Evolutionary conservation across 257 asterid species (phyloP).

Genomic region (Prunella vulgaris): DNA sequence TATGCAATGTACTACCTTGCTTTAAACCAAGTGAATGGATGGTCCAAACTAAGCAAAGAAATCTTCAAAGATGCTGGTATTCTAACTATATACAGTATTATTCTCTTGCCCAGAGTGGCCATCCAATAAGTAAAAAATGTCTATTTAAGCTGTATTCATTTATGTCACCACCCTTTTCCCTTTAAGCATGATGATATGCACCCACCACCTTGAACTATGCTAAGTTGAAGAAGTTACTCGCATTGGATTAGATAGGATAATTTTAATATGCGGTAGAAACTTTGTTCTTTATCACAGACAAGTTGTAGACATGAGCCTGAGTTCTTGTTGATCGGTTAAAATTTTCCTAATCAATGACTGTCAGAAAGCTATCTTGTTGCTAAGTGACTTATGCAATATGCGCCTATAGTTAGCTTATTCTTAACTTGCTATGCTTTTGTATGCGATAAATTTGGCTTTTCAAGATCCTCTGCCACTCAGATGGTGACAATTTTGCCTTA

Average conservation of each 20-base stretch:
- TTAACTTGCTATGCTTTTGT: conserved; percentile 4
- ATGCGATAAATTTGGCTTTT: conserved; percentile 5
- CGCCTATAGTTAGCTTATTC: neutral
- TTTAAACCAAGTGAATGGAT: neutral
- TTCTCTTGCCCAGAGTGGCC: neutral
- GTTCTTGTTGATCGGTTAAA: neutral
- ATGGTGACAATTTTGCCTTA: conserved; percentile 20
- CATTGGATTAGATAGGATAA: neutral
- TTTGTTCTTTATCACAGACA: neutral
- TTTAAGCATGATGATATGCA: neutral
- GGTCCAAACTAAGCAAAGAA: neutral
- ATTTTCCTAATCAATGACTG: neutral
- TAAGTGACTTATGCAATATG: neutral
- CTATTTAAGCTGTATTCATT: neutral
- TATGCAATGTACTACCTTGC: neutral
- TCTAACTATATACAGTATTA: neutral
- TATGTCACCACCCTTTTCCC: neutral
- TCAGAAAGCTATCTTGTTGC: neutral
- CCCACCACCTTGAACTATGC: neutral
- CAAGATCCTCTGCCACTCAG: conserved; percentile 12
- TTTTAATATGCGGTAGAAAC: neutral
- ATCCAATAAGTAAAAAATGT: neutral
- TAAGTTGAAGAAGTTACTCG: neutral
- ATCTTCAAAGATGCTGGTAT: neutral
- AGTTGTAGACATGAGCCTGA: neutral